A percentile compares a stretch with the other conserved stretches of the same genome.
Evolutionary conservation across 108 stramenopile species (phyloP).

Genomic region (Bacterosira constricta): DNA sequence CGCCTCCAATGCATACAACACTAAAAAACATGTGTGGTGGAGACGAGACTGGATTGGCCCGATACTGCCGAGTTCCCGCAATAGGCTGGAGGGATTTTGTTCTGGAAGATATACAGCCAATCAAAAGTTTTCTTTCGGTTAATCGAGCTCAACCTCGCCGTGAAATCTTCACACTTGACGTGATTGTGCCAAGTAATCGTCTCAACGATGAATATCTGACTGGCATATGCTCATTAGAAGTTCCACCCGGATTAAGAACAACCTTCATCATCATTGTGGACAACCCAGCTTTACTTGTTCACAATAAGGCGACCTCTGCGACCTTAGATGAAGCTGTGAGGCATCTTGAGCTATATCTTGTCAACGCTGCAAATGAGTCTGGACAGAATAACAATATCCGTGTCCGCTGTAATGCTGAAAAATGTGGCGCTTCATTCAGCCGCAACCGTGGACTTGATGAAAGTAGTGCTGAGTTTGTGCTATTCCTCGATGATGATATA

Average conservation of each 20-base stretch:
- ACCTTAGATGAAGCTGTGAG: conserved; percentile 8
- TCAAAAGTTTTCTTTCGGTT: conserved; percentile 3
- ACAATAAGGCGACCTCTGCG: neutral
- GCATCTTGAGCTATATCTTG: conserved; percentile 27
- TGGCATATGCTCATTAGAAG: conserved; percentile 39
- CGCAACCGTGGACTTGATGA: conserved; percentile 48
- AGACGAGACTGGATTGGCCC: conserved; percentile 13
- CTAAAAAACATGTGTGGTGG: conserved; percentile 52
- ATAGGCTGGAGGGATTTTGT: conserved; percentile 47
- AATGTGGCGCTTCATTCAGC: conserved; percentile 51
- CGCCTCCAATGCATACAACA: conserved; percentile 26
- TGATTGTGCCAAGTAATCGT: conserved; percentile 10
- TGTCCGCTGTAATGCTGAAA: conserved; percentile 42
- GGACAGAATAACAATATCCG: conserved; percentile 57
- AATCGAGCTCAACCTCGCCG: neutral
- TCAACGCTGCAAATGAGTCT: conserved; percentile 3
- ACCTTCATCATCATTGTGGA: conserved; percentile 58
- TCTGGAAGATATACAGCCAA: conserved; percentile 27
- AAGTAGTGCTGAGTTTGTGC: conserved; percentile 53
- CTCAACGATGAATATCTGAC: conserved; percentile 36
- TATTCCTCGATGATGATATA: conserved; percentile 56
- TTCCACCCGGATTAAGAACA: conserved; percentile 22
- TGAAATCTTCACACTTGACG: conserved; percentile 21
- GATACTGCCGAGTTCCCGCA: conserved; percentile 47
- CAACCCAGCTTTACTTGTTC: conserved; percentile 29